Percentiles rank a stretch among this genome's conserved stretches.
Evolutionary conservation across 2,329 filamentous ascomycete genomes (phyloP).

Genomic region (Sclerotinia spermophila): DNA sequence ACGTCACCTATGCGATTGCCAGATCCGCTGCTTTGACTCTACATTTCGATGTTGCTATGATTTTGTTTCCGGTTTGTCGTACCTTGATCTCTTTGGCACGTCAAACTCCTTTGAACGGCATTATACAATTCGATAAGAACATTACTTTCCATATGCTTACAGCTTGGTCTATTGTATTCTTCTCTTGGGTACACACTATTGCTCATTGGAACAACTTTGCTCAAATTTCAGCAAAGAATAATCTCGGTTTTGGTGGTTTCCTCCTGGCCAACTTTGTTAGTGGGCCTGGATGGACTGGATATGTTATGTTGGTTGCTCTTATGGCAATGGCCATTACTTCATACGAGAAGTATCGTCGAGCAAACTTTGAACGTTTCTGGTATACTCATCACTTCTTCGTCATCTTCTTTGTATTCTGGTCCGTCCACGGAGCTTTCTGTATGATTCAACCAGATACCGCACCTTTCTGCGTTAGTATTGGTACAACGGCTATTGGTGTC

Average conservation of each 20-base stretch:
- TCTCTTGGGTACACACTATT: slow-evolving; percentile 80
- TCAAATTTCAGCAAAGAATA: slow-evolving; percentile 69
- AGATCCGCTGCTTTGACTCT: slow-evolving; percentile 71
- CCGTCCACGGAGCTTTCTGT: slow-evolving; percentile 84
- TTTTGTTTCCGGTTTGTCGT: slow-evolving; percentile 78
- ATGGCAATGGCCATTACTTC: slow-evolving; percentile 78
- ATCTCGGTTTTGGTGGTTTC: slow-evolving; percentile 74
- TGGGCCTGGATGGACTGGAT: slow-evolving; percentile 81
- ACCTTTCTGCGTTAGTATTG: slow-evolving; percentile 70
- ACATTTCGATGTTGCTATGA: slow-evolving; percentile 76
- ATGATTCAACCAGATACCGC: slow-evolving; percentile 85
- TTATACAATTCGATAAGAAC: slow-evolving; percentile 86
- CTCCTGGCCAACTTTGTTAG: slow-evolving; percentile 73
- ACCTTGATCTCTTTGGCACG: slow-evolving; percentile 78
- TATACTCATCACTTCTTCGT: slow-evolving; percentile 87
- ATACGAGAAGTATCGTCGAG: slow-evolving; percentile 70
- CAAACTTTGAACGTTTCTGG: slow-evolving; percentile 88
- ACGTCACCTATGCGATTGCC: slow-evolving; percentile 73
- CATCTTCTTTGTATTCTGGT: slow-evolving; percentile 87
- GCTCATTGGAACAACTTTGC: slow-evolving; percentile 87
- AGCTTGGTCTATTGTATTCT: slow-evolving; percentile 85
- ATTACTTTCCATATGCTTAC: slow-evolving; percentile 84
- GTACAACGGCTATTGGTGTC: slow-evolving; percentile 63
- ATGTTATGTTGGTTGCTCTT: slow-evolving; percentile 75
- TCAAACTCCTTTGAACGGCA: slow-evolving; percentile 78